Percentiles rank a stretch among this genome's conserved stretches.
phyloP scores from a whole-genome alignment of 805 yeast genomes.

The Novakomyces olei region DNA sequence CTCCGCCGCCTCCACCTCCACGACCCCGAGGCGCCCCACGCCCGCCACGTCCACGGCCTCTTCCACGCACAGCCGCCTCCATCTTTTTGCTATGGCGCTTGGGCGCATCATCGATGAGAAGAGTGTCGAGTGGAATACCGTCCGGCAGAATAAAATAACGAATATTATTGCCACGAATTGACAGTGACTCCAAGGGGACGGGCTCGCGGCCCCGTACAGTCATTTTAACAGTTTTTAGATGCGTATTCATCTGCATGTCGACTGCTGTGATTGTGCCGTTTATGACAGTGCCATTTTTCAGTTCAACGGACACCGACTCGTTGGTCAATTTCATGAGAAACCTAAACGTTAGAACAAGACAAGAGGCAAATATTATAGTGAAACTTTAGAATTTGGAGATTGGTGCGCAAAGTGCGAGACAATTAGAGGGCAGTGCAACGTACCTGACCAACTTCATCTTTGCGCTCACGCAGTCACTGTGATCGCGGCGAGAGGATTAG shows the following conservation, averaged over 20 bases:
- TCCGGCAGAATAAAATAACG: conserved; percentile 72
- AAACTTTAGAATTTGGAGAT: background rate
- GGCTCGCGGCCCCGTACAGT: conserved; percentile 52
- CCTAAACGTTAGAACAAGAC: conserved; percentile 11
- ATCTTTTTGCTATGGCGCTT: conserved; percentile 15
- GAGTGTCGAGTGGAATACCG: conserved; percentile 40
- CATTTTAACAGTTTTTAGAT: conserved; percentile 58
- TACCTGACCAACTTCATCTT: conserved; percentile 40
- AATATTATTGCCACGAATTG: conserved; percentile 72
- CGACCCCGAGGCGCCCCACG: conserved; percentile 13
- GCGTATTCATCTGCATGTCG: conserved; percentile 76
- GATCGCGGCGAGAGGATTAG: too few relatives aligned
- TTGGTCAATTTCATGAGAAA: conserved; percentile 68
- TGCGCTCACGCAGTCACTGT: too few relatives aligned
- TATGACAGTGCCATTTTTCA: conserved; percentile 74
- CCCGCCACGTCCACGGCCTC: conserved; percentile 11
- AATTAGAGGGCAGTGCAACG: too few relatives aligned
- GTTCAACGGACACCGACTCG: conserved; percentile 74
- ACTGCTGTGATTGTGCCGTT: conserved; percentile 71
- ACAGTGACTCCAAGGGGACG: conserved; percentile 48
- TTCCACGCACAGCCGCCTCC: conserved; percentile 11
- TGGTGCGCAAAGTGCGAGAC: background rate
- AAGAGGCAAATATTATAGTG: background rate
- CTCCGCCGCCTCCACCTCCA: conserved; percentile 12
- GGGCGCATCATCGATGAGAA: conserved; percentile 24